Conservation (phyloP, 2,329 filamentous ascomycete genomes). For the Penicillium thymicola region DNA sequence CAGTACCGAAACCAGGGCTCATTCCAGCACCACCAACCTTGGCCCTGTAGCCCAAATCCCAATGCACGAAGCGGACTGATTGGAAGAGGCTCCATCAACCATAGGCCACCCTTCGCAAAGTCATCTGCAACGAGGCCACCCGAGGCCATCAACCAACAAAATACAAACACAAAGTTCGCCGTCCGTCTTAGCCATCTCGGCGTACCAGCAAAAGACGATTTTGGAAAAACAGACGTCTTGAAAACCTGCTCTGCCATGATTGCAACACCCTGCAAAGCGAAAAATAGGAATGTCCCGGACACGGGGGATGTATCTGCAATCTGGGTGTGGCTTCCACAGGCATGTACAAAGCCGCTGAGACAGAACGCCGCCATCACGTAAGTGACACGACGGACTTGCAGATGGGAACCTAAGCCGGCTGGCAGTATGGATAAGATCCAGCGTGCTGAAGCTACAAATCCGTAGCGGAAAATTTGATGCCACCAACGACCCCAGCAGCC, state of each 20-base stretch:
- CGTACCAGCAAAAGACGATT: constrained; percentile 29
- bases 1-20: constrained; percentile 57
- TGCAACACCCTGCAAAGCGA: constrained; percentile 66
- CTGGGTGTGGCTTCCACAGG: constrained; percentile 64
- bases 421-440: constrained; percentile 35
- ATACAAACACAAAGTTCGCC: constrained; percentile 61
- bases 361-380: constrained; percentile 32
- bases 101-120: constrained; percentile 68
- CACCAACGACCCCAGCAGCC: constrained; percentile 85
- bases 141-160: constrained; percentile 67
- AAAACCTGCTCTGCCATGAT: constrained; percentile 58
- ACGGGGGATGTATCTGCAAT: constrained; percentile 59
- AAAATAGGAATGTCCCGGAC: constrained; percentile 61
- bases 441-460: constrained; percentile 40
- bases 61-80: constrained; percentile 66
- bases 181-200: constrained; percentile 50
- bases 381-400: constrained; percentile 19
- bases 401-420: constrained; percentile 18
- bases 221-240: constrained; percentile 36
- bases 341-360: constrained; percentile 57
- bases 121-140: constrained; percentile 69
- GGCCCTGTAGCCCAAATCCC: constrained; percentile 59
- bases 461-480: constrained; percentile 84
- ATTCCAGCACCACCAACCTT: constrained; percentile 67
- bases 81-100: constrained; percentile 79